Conservation (phyloP, 2,329 filamentous ascomycete genomes). For the Fonsecaea pedrosoi region DNA sequence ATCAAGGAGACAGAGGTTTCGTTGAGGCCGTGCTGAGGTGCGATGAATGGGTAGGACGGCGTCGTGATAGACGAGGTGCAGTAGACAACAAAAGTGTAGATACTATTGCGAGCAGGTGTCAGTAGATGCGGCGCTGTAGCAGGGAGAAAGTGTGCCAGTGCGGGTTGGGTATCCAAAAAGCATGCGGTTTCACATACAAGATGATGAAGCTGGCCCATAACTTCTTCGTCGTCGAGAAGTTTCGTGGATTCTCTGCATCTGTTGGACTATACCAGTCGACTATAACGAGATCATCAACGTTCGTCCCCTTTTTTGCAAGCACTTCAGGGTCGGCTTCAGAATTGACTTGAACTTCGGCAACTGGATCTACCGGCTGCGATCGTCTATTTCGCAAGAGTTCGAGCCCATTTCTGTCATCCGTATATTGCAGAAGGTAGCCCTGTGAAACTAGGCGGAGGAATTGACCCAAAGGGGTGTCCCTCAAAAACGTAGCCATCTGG, state of each 20-base stretch:
- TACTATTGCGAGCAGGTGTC: not conserved
- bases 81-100: slow-evolving; percentile 49
- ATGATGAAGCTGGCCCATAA: slow-evolving; percentile 39
- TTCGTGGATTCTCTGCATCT: slow-evolving; percentile 59
- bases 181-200: slow-evolving; percentile 7
- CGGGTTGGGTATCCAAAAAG: not conserved
- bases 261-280: slow-evolving; percentile 55
- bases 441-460: slow-evolving; percentile 5
- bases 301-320: slow-evolving; percentile 11
- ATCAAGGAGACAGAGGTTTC: slow-evolving; percentile 42
- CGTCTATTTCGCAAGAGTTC: not conserved
- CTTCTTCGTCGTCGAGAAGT: slow-evolving; percentile 43
- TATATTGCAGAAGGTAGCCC: slow-evolving; percentile 5
- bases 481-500: slow-evolving; percentile 1
- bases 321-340: slow-evolving; percentile 7
- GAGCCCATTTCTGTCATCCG: not conserved
- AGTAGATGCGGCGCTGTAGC: not conserved
- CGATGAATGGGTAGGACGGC: slow-evolving; percentile 39
- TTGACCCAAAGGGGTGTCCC: slow-evolving; percentile 12
- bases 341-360: not conserved
- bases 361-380: not conserved
- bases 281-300: slow-evolving; percentile 43
- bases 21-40: slow-evolving; percentile 40
- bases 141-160: not conserved
- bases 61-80: slow-evolving; percentile 44